These are phyloP conservation scores for Coemansia sp. DNA, from an alignment of 192 early-diverging fungal species.

Conservation along the genomic window DNA sequence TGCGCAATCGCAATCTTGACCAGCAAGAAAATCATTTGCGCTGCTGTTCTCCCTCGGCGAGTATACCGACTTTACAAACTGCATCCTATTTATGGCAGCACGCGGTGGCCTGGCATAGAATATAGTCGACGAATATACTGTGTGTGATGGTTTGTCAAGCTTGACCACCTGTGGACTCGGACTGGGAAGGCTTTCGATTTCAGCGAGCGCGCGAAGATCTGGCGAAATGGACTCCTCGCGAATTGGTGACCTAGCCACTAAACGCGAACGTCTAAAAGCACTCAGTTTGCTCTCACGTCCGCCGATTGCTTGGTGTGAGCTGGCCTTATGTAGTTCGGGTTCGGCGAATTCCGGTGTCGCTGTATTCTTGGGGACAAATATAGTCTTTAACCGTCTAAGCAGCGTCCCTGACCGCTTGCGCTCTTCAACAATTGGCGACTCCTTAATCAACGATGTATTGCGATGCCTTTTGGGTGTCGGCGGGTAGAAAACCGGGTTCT, in stretches of 20 bases:
- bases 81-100: neutral
- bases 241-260: conserved; percentile 37
- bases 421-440: neutral
- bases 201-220: conserved; percentile 37
- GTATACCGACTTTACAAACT: conserved; percentile 1
- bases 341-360: neutral
- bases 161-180: neutral
- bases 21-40: neutral
- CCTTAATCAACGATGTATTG: neutral
- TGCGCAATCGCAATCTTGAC: no score
- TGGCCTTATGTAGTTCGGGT: neutral
- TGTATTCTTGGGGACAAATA: conserved; percentile 20
- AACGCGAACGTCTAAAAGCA: conserved; percentile 12
- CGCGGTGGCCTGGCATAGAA: conserved; percentile 8
- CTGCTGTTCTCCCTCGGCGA: neutral
- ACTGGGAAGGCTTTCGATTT: conserved; percentile 12
- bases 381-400: conserved; percentile 27
- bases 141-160: neutral
- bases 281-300: conserved; percentile 2
- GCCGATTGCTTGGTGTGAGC: neutral
- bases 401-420: conserved; percentile 16
- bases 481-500: conserved; percentile 48
- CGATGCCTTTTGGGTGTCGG: conserved; percentile 16
- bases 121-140: conserved; percentile 5
- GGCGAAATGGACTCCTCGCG: conserved; percentile 35